Base-by-base conservation (phyloP, 352 stramenopile genomes). In the Peronosclerospora sorghi region DNA sequence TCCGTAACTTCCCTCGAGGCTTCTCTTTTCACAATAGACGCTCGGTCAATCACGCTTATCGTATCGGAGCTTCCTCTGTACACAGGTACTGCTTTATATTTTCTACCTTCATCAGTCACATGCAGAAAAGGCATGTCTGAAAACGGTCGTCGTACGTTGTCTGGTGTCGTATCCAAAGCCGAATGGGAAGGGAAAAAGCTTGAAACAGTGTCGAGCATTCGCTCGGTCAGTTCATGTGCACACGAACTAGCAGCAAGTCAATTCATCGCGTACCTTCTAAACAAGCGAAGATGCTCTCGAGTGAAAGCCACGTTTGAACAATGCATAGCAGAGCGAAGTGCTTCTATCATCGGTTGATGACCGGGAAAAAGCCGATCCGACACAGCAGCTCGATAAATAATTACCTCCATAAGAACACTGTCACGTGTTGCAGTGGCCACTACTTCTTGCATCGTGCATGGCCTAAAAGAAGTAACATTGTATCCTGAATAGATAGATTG, bases 401-500 rank as follows among this genome's bases (percentile, higher is more conserved):
- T 50, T 2, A 68, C 51, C 21, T 82, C 59, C 18, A 71, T 27
- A 5, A 75, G 41, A 18, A 23, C 35, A 13, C 36, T 30, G 13
- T 68, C 42, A 5, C 47, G 37, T 30, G 48, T 40, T 39, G 65
- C 30, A 13, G 70, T 39, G 27, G 44, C 36, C 17, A 44, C n/a
- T 7, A 62, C 59, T 53, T 78, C 59, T 1, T 65, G 35, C 17
- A 37, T 10, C 0, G 49, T 64, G 10, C 42, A 46, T 18, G 70
- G 70, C 28, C 59, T 64, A 4, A 55, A 57, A 35, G n/a, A n/a
- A n/a, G n/a, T n/a, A n/a, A n/a, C n/a, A n/a, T n/a, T n/a, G n/a
- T n/a, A n/a, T n/a, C n/a, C n/a, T n/a, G n/a, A n/a, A n/a, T n/a
- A 85, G 79, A 46, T 67, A 89, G 1, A 73, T 26, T 3, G 21